Evolutionary conservation across 2,329 filamentous ascomycete species (phyloP), one percentile per base, ranked within the genome.

Genomic region (Aspergillus neoniger): DNA sequence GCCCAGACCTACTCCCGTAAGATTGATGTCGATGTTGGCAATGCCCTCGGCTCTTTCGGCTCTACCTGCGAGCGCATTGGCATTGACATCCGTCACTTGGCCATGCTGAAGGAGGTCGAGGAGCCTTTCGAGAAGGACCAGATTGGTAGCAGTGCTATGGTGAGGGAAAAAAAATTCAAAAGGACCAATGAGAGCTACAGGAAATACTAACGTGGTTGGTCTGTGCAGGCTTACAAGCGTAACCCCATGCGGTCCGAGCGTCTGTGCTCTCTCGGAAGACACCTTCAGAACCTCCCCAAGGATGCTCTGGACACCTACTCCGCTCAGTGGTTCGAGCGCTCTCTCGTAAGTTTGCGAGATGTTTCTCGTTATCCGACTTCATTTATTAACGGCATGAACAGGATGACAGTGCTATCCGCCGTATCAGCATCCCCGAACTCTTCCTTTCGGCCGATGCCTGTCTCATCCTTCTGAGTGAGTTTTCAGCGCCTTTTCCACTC

Each of bases 91-190:
- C 83, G 90, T 52, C 88, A 91, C 71, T 80, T 94, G 51, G 88
- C 89, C 5, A 82, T 84, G 70, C 84, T 87, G 78, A 96, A 96
- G 82, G 91, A 96, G 76, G 81, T 95, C 60, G 92, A 96, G 72
- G 91, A 93, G 80, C 91, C 91, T 0, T 91, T 92, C 68, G 90
- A 93, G 79, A 87, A 86, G 69, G 85, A 87, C 66, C 91, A 96
- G 78, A 92, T 93, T 67, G 90, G 89, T 28, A 86, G 82, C 48
- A 85, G 81, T 51, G 87, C 87, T 7, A 85, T 86, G 83, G 74
- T 76, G 25, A 30, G 59, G 50, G 9, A 21, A 57, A 51, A 23
- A 30, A 41, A 19, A 32, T 17, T 36, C 48, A n/a, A 38, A 51
- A 43, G 43, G 41, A 32, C 14, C 23, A 57, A 56, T 39, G 19